Evolutionary conservation across 2,329 filamentous ascomycete genomes (phyloP).

Genomic region (Fusarium nelsonii): DNA sequence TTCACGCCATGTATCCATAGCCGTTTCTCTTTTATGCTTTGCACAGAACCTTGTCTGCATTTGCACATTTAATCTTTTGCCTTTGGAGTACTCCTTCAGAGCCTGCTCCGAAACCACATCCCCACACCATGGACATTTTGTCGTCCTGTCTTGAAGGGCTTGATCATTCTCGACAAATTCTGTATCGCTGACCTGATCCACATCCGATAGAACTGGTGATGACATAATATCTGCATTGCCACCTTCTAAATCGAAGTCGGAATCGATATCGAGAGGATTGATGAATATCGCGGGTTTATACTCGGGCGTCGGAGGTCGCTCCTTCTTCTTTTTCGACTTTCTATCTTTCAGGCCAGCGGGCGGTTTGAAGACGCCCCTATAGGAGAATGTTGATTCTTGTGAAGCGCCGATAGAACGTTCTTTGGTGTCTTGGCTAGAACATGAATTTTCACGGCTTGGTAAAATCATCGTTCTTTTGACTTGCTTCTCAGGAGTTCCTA

Average conservation of each 20-base stretch:
- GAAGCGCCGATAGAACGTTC: conserved; percentile 14
- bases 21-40: conserved; percentile 69
- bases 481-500: conserved; percentile 30
- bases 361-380: neutral
- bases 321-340: neutral
- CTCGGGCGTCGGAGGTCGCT: conserved; percentile 1
- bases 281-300: conserved; percentile 23
- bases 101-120: conserved; percentile 66
- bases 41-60: conserved; percentile 74
- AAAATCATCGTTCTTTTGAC: conserved; percentile 5
- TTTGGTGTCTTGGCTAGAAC: conserved; percentile 23
- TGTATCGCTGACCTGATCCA: conserved; percentile 26
- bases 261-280: conserved; percentile 25
- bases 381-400: conserved; percentile 11
- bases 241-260: neutral
- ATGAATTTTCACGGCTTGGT: conserved; percentile 18
- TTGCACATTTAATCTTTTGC: conserved; percentile 64
- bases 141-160: conserved; percentile 16
- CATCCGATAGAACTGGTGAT: conserved; percentile 32
- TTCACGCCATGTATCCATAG: conserved; percentile 60
- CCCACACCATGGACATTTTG: conserved; percentile 76
- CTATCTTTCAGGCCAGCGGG: neutral
- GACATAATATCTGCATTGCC: conserved; percentile 3
- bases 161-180: conserved; percentile 18
- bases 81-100: conserved; percentile 65